A percentile compares a stretch with the other conserved stretches of the same genome.
These are phyloP conservation scores for Sutorius australiensis DNA, from an alignment of 768 basidiomycete genomes.

Conservation along the genomic window DNA sequence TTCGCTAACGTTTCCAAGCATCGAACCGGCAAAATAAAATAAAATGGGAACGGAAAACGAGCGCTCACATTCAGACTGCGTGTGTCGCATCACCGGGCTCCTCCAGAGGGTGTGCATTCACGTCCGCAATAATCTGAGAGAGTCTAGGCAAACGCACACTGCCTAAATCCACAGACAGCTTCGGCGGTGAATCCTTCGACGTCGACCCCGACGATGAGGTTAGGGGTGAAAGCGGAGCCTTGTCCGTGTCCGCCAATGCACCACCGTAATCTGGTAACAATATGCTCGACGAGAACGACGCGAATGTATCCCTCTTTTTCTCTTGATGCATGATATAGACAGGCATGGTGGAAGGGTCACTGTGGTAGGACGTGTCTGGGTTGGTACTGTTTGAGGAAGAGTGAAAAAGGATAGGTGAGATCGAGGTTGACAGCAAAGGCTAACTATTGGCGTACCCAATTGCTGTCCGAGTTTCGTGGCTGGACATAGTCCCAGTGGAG, in stretches of 20 bases:
- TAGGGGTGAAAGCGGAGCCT: conserved; percentile 18
- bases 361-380: conserved; percentile 19
- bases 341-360: conserved; percentile 32
- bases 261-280: conserved; percentile 42
- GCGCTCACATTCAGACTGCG: conserved; percentile 9
- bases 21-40: not conserved
- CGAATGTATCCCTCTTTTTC: conserved; percentile 45
- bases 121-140: conserved; percentile 17
- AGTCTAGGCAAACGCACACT: conserved; percentile 12
- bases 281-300: conserved; percentile 44
- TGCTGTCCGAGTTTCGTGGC: conserved; percentile 20
- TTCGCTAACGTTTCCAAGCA: not conserved
- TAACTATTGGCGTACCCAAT: conserved; percentile 24
- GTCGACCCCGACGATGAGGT: conserved; percentile 18
- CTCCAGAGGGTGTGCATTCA: conserved; percentile 22
- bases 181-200: conserved; percentile 27
- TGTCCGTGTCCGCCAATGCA: conserved; percentile 27
- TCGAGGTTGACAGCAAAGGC: not conserved
- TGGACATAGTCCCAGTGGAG: conserved; percentile 24
- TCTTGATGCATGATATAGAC: conserved; percentile 44
- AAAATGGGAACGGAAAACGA: not conserved
- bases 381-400: conserved; percentile 15
- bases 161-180: conserved; percentile 17
- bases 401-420: not conserved
- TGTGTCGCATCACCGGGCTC: conserved; percentile 10